Evolutionary conservation across 2,329 filamentous ascomycete genomes (phyloP).

Genomic region (Paraphaeosphaeria sporulosa): DNA sequence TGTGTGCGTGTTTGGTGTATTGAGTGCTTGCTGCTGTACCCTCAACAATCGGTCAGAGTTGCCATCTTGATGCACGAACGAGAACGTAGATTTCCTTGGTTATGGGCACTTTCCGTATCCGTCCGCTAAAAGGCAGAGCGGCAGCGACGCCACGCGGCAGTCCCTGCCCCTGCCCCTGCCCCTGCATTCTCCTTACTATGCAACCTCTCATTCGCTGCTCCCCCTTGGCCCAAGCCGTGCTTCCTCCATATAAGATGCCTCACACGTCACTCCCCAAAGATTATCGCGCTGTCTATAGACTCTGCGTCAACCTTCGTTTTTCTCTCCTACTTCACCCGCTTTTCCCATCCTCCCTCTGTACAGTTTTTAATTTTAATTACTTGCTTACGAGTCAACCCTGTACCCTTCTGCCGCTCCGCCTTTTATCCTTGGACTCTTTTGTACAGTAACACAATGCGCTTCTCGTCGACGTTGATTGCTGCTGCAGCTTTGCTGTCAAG

Average conservation of each 20-base stretch:
- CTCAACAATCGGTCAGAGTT: not conserved
- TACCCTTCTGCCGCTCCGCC: not conserved
- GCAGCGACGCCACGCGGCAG: conserved; percentile 15
- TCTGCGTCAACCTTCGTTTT: conserved; percentile 16
- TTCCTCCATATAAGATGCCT: conserved; percentile 20
- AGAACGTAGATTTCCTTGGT: not conserved
- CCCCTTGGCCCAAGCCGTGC: conserved; percentile 12
- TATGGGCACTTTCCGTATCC: not conserved
- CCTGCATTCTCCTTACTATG: conserved; percentile 8
- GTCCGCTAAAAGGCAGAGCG: conserved; percentile 6
- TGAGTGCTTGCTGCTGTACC: not conserved
- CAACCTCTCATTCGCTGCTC: conserved; percentile 19
- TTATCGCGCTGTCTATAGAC: conserved; percentile 7
- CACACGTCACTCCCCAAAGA: conserved; percentile 21
- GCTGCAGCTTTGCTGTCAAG: conserved; percentile 50
- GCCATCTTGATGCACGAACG: not conserved
- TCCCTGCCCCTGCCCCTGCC: conserved; percentile 14
- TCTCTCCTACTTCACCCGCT: conserved; percentile 3
- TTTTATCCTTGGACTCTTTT: conserved; percentile 8
- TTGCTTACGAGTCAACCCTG: not conserved
- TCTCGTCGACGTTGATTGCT: conserved; percentile 45
- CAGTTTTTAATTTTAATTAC: conserved; percentile 20
- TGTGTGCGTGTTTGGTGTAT: not conserved
- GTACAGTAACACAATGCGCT: conserved; percentile 40
- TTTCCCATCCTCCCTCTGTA: conserved; percentile 12